These are phyloP conservation scores for Debaryomyces castellii DNA, from an alignment of 805 yeast genomes.

Conservation along the genomic window DNA sequence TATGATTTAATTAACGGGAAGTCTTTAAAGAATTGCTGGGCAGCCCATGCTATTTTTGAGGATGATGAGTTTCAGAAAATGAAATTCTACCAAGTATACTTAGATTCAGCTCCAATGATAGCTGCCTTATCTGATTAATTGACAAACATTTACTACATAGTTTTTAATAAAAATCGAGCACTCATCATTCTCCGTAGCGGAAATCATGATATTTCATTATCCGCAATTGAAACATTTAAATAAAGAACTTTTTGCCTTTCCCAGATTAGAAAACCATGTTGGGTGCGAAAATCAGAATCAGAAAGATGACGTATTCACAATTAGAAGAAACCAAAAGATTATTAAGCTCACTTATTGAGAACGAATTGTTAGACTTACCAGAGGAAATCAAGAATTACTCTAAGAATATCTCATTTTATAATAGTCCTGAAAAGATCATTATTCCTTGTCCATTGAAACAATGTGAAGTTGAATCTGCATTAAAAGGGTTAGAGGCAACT, in stretches of 20 bases:
- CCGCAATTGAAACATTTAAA: neutral
- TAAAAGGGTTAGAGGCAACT: slow-evolving; percentile 21
- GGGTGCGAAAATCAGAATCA: neutral
- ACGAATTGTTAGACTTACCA: slow-evolving; percentile 12
- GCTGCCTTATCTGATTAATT: neutral
- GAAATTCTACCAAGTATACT: slow-evolving; percentile 11
- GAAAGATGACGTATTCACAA: slow-evolving; percentile 6
- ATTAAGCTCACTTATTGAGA: slow-evolving; percentile 6
- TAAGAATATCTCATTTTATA: slow-evolving; percentile 7
- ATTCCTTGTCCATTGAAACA: slow-evolving; percentile 26
- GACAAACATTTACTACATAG: neutral
- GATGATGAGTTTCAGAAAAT: slow-evolving; percentile 5
- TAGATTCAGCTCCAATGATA: slow-evolving; percentile 7
- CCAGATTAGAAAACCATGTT: neutral
- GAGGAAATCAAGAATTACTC: slow-evolving; percentile 11
- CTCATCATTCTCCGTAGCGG: neutral
- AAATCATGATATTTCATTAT: neutral
- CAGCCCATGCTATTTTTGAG: slow-evolving; percentile 6
- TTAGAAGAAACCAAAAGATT: slow-evolving; percentile 12
- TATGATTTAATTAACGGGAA: slow-evolving; percentile 10
- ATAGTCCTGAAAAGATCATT: slow-evolving; percentile 11
- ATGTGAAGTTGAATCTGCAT: slow-evolving; percentile 21
- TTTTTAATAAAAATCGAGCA: neutral
- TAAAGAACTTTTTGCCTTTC: neutral
- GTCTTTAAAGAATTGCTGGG: slow-evolving; percentile 8